Evolutionary conservation across 352 stramenopile genomes (phyloP), one percentile per base, ranked within the genome.

Genomic region (Globisporangium spiculum): DNA sequence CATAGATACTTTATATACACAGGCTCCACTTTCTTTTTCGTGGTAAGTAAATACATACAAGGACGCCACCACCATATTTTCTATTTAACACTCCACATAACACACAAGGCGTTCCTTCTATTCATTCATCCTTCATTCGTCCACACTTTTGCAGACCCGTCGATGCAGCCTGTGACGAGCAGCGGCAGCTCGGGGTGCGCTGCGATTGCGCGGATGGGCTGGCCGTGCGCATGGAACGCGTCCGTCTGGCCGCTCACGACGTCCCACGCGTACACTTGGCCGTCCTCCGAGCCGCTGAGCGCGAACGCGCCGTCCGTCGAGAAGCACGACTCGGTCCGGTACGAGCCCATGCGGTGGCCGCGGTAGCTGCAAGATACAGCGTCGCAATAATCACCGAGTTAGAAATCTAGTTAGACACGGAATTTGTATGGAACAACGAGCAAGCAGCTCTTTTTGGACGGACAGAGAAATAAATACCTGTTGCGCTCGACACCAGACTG

Each of bases 71-170:
- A 44, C 36, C 36, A 18, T 14, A 44, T 50, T 48, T 20, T 36
- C 56, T 62, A 57, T 60, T 41, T 32, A 46, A 22, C n/a, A 52
- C n/a, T 10, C 38, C 27, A 32, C 27, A 32, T 32, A 32, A 32
- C 27, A 26, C 38, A 50, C 22, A 60, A 2, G 18, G n/a, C 22
- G 46, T 22, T 24, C 20, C 34, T 36, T 30, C 27, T 60, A 34
- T 26, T 32, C 34, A 34, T 26, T 32, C 34, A 58, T 61, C 52
- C 27, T 2, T 70, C 34, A 18, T 66, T 70, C 34, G 67, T 68
- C 86, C 86, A 95, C 4, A 94, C 81, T 80, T 89, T 93, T 30
- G 85, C 88, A 0, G 77, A 86, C 26, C 85, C 83, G 48, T 91
- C 86, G 12, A 80, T 68, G 58, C 81, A 83, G 32, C 74, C 86